Percentiles rank a stretch among this genome's conserved stretches.
Evolutionary conservation across 768 basidiomycete species (phyloP).

Genomic region (Leccinum broughii): DNA sequence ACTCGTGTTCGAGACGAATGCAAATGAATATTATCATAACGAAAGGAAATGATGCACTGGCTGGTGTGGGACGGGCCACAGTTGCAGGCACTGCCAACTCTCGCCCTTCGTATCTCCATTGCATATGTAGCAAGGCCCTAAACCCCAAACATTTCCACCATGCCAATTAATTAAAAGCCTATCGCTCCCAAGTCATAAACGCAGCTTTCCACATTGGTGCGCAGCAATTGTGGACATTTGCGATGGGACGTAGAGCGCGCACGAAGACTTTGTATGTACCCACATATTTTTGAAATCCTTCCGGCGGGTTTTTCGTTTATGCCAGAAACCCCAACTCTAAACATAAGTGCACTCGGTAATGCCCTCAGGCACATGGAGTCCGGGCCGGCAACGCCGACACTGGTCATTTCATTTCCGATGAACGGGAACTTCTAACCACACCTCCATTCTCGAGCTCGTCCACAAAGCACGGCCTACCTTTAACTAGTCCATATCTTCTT

Average conservation of each 20-base stretch:
- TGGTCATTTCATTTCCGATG: background rate
- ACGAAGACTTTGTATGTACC: background rate
- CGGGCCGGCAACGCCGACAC: background rate
- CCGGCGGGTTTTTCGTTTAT: background rate
- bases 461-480: no score
- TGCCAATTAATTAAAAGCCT: background rate
- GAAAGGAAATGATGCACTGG: no score
- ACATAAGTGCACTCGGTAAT: no score
- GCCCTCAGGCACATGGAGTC: background rate
- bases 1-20: background rate
- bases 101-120: no score
- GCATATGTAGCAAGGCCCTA: background rate
- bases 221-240: background rate
- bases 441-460: no score
- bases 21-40: background rate
- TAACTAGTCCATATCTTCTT: no score
- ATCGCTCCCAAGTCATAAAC: background rate
- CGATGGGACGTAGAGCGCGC: background rate
- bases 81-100: no score
- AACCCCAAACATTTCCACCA: background rate
- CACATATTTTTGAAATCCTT: background rate
- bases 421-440: no score
- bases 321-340: background rate
- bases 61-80: no score
- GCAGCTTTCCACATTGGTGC: background rate